Evolutionary conservation across 192 early-diverging fungal genomes (phyloP), one percentile per base, ranked within the genome.

Genomic region (Anaeromyces robustus): DNA sequence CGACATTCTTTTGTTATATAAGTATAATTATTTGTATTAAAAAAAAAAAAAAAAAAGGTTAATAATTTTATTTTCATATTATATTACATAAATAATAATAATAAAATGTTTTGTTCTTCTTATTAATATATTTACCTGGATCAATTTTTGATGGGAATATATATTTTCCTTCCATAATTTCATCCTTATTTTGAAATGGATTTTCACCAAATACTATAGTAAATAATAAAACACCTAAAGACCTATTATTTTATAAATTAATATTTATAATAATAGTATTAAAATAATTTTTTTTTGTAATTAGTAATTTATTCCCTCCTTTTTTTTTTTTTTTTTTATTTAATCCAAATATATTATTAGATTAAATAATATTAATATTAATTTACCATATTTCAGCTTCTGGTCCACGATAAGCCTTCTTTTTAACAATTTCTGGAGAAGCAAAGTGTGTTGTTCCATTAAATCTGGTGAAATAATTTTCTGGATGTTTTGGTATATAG

Each of bases 371-470:
- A 17, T 34, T 14, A 77, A 14, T 43, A 16, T 77, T 26, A 4
- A 26, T 81, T 77, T 79, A 88, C 93, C 93, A 94, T 28, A 93
- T 85, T 80, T 94, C 92, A 18, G 82, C 86, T 41, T 89, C 86
- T 2, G 84, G 85, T 19, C 91, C 92, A 22, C 89, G 83, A 78
- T 88, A 88, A 52, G 85, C 85, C 31, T 87, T 81, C 18, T 89
- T 87, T 78, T 84, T 84, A 31, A 94, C 41, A 39, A 93, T 89
- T 82, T 94, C 92, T 22, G 92, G 92, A 22, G 87, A 82, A 14
- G 89, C 90, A 52, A 86, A 89, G 77, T 89, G 87, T 17, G 86
- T 82, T 12, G 89, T 89, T 30, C 87, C 87, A 37, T 84, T 86
- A 77, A 87, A 88, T 68, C 79, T 82, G 7, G 81, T 83, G 77